Evolutionary conservation across 2,329 filamentous ascomycete species (phyloP).

Genomic region (Grosmannia penicillata): DNA sequence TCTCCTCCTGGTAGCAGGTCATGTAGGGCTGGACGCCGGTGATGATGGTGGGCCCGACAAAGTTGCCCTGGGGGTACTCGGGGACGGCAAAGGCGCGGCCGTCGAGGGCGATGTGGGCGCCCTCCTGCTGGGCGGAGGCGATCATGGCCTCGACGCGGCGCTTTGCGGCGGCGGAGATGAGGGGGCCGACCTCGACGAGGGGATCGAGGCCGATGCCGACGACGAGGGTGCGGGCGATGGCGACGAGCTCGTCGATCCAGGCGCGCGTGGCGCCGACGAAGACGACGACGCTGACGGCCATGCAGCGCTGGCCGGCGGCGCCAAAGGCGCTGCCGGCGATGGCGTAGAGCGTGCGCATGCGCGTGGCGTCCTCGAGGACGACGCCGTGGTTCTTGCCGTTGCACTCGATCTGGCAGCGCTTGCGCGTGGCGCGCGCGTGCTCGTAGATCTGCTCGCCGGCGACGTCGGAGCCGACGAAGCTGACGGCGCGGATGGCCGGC

Average conservation of each 20-base stretch:
- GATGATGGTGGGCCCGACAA: constrained; percentile 71
- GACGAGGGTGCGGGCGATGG: constrained; percentile 55
- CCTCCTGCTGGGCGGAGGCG: constrained; percentile 60
- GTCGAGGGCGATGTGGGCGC: constrained; percentile 62
- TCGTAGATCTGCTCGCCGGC: constrained; percentile 76
- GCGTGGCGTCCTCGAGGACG: constrained; percentile 73
- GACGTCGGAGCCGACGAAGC: constrained; percentile 76
- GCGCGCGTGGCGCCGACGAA: constrained; percentile 69
- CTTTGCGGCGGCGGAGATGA: constrained; percentile 66
- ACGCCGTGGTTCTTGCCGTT: constrained; percentile 82
- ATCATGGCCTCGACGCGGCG: constrained; percentile 64
- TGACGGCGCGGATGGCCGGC: constrained; percentile 70
- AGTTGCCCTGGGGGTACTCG: constrained; percentile 77
- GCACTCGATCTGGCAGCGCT: constrained; percentile 75
- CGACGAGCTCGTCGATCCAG: constrained; percentile 64
- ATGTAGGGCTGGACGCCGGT: constrained; percentile 65
- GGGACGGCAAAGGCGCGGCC: constrained; percentile 57
- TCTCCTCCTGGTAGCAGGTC: constrained; percentile 73
- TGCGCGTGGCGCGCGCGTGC: constrained; percentile 66
- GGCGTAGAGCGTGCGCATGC: constrained; percentile 74
- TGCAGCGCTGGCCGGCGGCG: constrained; percentile 72
- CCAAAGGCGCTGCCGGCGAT: constrained; percentile 74
- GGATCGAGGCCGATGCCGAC: constrained; percentile 44
- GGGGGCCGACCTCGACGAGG: constrained; percentile 67
- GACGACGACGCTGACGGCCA: constrained; percentile 74